Conservation (phyloP, 106 monocot species). For the Platanthera zijinensis region DNA sequence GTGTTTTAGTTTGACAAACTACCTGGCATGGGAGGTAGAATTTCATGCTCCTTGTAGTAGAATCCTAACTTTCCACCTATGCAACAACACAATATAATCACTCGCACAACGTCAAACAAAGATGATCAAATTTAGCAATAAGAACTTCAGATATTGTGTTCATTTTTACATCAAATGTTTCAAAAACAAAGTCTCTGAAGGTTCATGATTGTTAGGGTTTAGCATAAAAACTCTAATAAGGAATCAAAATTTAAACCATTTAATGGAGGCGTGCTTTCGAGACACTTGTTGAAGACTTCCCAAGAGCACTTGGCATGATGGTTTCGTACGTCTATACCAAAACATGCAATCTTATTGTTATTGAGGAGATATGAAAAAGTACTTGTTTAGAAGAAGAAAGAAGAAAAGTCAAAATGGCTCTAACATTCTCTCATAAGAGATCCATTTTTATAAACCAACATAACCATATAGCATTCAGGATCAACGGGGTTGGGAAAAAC, state of each 20-base stretch:
- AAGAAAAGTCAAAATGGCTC: background rate
- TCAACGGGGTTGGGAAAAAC: conserved; percentile 96
- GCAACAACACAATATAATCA: background rate
- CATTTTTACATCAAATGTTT: too few relatives aligned
- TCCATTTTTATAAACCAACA: conserved; percentile 93
- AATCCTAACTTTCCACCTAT: conserved; percentile 91
- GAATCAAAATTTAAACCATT: conserved; percentile 36
- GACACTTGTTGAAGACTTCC: conserved; percentile 53
- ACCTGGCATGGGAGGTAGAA: conserved; percentile 88
- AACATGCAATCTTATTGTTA: background rate
- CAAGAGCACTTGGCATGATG: conserved; percentile 48
- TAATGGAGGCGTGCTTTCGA: conserved; percentile 46
- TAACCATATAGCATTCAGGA: conserved; percentile 93
- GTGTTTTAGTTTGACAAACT: conserved; percentile 3
- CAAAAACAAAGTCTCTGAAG: background rate
- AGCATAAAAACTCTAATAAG: background rate
- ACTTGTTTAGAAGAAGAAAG: background rate
- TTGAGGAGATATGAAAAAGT: background rate
- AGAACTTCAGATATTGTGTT: too few relatives aligned
- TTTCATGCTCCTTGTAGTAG: conserved; percentile 94
- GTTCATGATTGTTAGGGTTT: background rate
- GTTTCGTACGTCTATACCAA: conserved; percentile 57
- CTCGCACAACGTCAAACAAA: background rate
- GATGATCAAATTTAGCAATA: background rate
- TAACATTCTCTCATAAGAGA: conserved; percentile 90